Evolutionary conservation across 2,329 filamentous ascomycete genomes (phyloP), one percentile per base, ranked within the genome.

Genomic region (Sporothrix curviconia): DNA sequence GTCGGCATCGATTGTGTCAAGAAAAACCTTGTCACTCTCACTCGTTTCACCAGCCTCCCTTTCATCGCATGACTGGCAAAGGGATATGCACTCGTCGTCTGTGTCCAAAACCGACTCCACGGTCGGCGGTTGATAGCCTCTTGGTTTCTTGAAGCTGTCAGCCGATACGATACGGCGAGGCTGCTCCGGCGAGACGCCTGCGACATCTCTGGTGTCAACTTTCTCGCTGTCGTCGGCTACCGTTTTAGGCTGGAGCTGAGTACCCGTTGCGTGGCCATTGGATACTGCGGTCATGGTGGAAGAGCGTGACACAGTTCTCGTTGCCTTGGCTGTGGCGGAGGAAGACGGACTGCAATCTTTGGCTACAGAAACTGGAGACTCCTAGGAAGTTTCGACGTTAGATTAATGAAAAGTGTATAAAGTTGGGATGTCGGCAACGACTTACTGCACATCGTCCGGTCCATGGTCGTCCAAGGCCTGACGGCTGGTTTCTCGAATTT

Each of bases 21-120:
- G n/a, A n/a, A n/a, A 30, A n/a, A 22, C n/a, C 3, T 54, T 25
- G 3, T 43, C 28, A 11, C n/a, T n/a, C n/a, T 54, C 25, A 28
- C 19, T 34, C 11, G 15, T 24, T 37, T 7, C 40, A 24, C 43
- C n/a, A 17, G 24, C 15, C 6, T 3, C 17, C 2, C 17, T 12
- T 9, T 25, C 17, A 17, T 7, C 19, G 25, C n/a, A 32, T 24
- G 25, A 24, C 24, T 8, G 49, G 12, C n/a, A 40, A 15, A 12
- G 12, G 9, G 36, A 14, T 12, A 25, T 7, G 9, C 40, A 36
- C 15, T 55, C 46, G 11, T 40, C 32, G 25, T 58, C 58, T n/a
- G 57, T 53, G 11, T 61, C 60, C 3, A 51, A 8, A 8, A 61
- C 55, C 6, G 61, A 60, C 17, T 61, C 61, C 5, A 63, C 61